These are phyloP conservation scores for Camelina neglecta DNA, from an alignment of 345 rosid genomes.

Conservation along the genomic window DNA sequence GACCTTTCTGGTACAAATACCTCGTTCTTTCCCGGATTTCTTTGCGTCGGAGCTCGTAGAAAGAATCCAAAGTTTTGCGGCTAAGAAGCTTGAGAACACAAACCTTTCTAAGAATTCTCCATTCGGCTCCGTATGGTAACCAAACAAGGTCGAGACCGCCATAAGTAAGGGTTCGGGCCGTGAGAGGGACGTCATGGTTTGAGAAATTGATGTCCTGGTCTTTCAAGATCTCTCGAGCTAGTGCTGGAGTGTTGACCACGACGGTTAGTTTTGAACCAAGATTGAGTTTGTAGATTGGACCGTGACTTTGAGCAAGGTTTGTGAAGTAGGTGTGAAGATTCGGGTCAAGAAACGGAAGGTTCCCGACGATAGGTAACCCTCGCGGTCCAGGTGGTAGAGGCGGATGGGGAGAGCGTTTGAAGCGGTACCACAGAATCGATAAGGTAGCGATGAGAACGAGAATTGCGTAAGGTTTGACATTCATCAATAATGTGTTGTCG, in stretches of 20 bases:
- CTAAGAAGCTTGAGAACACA: constrained; percentile 46
- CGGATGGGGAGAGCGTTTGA: constrained; percentile 16
- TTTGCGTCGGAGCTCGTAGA: constrained; percentile 40
- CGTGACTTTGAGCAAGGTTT: constrained; percentile 41
- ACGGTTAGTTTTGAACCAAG: constrained; percentile 51
- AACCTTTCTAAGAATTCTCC: constrained; percentile 54
- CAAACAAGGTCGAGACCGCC: constrained; percentile 51
- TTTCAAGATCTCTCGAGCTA: constrained; percentile 49
- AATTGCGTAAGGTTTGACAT: not conserved
- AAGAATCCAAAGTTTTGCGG: constrained; percentile 45
- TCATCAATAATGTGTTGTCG: not conserved
- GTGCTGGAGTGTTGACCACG: constrained; percentile 49
- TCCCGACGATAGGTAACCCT: constrained; percentile 57
- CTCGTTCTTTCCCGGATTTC: constrained; percentile 41
- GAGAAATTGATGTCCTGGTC: constrained; percentile 55
- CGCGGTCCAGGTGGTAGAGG: constrained; percentile 55
- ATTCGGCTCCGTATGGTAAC: constrained; percentile 50
- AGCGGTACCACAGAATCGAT: not conserved
- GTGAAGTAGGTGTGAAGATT: constrained; percentile 54
- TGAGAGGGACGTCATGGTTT: constrained; percentile 49
- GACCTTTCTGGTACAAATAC: constrained; percentile 10
- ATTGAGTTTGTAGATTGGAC: constrained; percentile 51
- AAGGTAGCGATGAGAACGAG: constrained; percentile 16
- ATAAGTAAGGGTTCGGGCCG: constrained; percentile 29
- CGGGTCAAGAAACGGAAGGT: constrained; percentile 55